Evolutionary conservation across 306 rosid species (phyloP), one percentile per base, ranked within the genome.

Genomic region (Glycyrrhiza uralensis): DNA sequence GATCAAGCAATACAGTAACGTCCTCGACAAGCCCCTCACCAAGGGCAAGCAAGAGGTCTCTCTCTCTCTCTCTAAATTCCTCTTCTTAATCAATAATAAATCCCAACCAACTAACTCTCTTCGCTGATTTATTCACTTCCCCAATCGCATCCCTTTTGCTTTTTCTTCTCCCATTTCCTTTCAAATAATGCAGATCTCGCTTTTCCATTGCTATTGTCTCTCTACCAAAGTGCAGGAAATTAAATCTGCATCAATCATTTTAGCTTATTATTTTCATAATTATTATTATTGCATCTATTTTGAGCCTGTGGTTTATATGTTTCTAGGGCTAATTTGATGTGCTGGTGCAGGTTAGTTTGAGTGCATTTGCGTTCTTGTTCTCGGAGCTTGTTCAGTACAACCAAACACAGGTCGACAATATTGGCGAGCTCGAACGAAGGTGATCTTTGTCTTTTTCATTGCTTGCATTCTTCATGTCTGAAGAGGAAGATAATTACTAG

Each of bases 381-480:
- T 94, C 99, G 0, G 99, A 94, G 90, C 97, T 94, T 76, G 97
- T 94, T 79, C 99, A 94, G 84, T 94, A 91, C 85, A 94, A 94
- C 59, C 99, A 94, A 87, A 91, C 97, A 0, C 99, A 91, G 83
- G 97, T 94, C 52, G 97, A 94, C 77, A 94, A 94, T 69, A 94
- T 94, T 55, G 90, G 97, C 19, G 99, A 94, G 79, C 81, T 94
- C 60, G 99, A 94, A 80, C 83, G 99, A 79, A 91, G 98, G 98
- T 89, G 72, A 60, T 41, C 55, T 2, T 26, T 77, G 15, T 47
- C 18, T 41, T n/a, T 1, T 24, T 24, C 29, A n/a, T n/a, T 42
- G 47, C 18, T 22, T 35, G 6, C 33, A 3, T 45, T 20, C 17
- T 71, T 30, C 9, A 1, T 54, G 20, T 26, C 42, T 54, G 60